Conservation (phyloP, 2,329 filamentous ascomycete species). For the Sporothrix phasma region DNA sequence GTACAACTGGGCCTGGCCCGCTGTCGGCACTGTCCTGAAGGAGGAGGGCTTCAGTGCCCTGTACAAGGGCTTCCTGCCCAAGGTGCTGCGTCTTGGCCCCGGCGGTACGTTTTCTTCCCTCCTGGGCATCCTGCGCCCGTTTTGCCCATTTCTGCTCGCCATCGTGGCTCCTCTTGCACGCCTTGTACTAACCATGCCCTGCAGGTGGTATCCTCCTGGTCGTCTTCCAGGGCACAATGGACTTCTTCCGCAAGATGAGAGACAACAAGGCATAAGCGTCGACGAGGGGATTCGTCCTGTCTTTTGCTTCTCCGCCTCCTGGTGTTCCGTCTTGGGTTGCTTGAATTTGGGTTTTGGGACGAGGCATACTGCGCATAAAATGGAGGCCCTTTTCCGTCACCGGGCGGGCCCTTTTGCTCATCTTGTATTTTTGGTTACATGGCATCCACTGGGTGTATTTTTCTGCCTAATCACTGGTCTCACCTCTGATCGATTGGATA, state of each 20-base stretch:
- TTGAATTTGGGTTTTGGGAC: background rate
- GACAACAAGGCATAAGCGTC: conserved; percentile 18
- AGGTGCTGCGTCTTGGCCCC: conserved; percentile 71
- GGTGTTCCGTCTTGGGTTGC: background rate
- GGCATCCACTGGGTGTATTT: background rate
- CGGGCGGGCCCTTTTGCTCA: background rate
- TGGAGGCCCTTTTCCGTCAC: background rate
- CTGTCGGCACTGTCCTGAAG: conserved; percentile 73
- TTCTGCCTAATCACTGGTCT: background rate
- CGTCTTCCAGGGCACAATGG: conserved; percentile 80
- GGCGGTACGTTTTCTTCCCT: conserved; percentile 29
- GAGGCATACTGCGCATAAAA: background rate
- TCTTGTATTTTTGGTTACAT: background rate
- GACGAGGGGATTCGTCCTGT: background rate
- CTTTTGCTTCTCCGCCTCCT: background rate
- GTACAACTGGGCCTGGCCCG: conserved; percentile 98
- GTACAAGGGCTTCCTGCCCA: conserved; percentile 97
- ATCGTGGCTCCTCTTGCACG: background rate
- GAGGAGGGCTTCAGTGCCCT: conserved; percentile 88
- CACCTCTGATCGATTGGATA: background rate
- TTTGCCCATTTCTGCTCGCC: conserved; percentile 26
- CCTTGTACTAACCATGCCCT: conserved; percentile 20
- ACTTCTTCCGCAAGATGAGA: conserved; percentile 70
- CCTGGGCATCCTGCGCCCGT: too few species aligned
- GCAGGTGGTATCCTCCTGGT: conserved; percentile 62